Evolutionary conservation across 1,139 yeast species (phyloP), one percentile per base, ranked within the genome.

Genomic region (Scheffersomyces segobiensis): DNA sequence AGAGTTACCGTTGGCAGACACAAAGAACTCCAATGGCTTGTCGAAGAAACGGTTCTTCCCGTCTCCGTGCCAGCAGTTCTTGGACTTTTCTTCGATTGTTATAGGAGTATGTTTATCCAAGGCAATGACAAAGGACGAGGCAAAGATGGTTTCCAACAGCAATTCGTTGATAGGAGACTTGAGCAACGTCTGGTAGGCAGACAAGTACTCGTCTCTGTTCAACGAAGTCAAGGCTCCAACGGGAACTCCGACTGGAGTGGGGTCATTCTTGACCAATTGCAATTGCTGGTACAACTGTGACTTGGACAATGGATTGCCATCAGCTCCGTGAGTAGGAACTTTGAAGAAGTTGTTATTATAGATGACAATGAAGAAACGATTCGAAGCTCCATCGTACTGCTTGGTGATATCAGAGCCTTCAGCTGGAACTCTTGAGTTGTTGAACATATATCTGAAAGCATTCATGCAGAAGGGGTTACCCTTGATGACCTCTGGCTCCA

Each of bases 61-160:
- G 74, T 92, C 87, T 39, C 98, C 98, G 77, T 93, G 97, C 98
- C 98, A 95, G 75, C 88, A 85, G 75, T 87, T 89, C 69, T 87
- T 87, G 14, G 97, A 88, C 71, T 93, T 90, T 72, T 92, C 97
- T 72, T 89, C 96, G 64, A 89, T 82, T 46, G 97, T 88, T 58
- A 87, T 79, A 39, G 98, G 98, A 52, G 77, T 70, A 61, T 84
- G 83, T 58, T 85, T 86, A 71, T 95, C 99, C 58, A 95, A 82
- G 67, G 95, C 87, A 58, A 95, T 74, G 17, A 93, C 85, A 71
- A 93, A 95, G 0, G 97, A 87, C 3, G 97, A 81, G 59, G 90
- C 87, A 68, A 87, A 89, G 60, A 95, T 89, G 46, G 87, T 81
- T 66, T 86, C 87, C 53, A 93, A 74, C 2, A 92, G 84, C 14